Base-by-base conservation (phyloP, 148 eudicot species). In the Rhododendron griersonianum region DNA sequence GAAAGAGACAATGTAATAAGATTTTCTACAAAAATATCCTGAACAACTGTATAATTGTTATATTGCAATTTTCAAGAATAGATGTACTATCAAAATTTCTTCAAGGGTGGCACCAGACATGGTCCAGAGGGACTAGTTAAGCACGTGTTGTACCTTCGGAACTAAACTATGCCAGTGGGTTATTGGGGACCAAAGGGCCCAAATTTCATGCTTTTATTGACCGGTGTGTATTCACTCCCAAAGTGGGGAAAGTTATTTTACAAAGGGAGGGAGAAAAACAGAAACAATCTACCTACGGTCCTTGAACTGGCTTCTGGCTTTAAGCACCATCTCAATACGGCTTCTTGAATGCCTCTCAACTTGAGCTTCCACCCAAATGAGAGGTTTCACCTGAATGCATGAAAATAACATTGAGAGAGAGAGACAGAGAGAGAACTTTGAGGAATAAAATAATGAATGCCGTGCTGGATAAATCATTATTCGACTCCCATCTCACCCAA, bases 291-390 rank as follows among this genome's bases (percentile, higher is more conserved):
- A 96, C 99, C 99, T 95, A 48, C 98, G 92, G 84, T 95, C 96
- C 93, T 96, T 96, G 87, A 94, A 96, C 89, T 96, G 99, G 90
- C 98, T 94, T 67, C 98, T 87, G 11, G 98, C 99, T 90, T 96
- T 95, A 48, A 96, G 93, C 94, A 92, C 92, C 50, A 96, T 91
- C 87, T 95, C 99, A 81, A 95, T 92, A 75, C 99, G 98, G 86
- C 98, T 96, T 90, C 92, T 93, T 45, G 99, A 95, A 85, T 92
- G 93, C 89, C 88, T 94, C 88, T 95, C 99, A 6, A 96, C 90
- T 84, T 93, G 98, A 92, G 98, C 98, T 91, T 96, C 99, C 59
- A 96, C 97, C 98, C 99, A 96, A 88, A 96, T 92, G n/a, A 96
- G 93, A 76, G 99, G 99, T 88, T 94, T 96, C 78, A 96, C 98